phyloP scores from a whole-genome alignment of 1,284 basidiomycete species.

The Fomes fomentarius region DNA sequence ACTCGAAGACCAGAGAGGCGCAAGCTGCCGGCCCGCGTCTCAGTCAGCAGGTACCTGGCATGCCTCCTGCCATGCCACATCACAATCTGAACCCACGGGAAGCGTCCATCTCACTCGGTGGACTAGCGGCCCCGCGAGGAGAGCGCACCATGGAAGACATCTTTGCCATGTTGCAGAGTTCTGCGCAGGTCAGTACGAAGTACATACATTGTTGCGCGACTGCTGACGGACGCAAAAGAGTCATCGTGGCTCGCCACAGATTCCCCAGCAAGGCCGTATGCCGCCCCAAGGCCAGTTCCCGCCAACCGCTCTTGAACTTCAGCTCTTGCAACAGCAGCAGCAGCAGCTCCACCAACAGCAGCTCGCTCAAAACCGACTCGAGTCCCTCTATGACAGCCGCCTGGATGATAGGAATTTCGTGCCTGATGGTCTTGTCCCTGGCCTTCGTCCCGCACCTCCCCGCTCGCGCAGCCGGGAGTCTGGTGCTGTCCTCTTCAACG shows the following conservation, averaged over 20 bases:
- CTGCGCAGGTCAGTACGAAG: slow-evolving; percentile 59
- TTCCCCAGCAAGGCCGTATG: slow-evolving; percentile 30
- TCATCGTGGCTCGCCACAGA: slow-evolving; percentile 35
- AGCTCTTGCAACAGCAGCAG: slow-evolving; percentile 44
- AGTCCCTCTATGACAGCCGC: slow-evolving; percentile 71
- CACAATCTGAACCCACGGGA: slow-evolving; percentile 51
- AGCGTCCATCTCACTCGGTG: slow-evolving; percentile 43
- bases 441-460: slow-evolving; percentile 66
- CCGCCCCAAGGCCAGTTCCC: slow-evolving; percentile 32
- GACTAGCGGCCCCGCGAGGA: slow-evolving; percentile 44
- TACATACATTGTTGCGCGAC: not conserved
- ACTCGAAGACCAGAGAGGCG: slow-evolving; percentile 63
- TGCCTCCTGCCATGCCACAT: slow-evolving; percentile 47
- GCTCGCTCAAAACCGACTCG: slow-evolving; percentile 49
- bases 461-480: slow-evolving; percentile 59
- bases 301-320: slow-evolving; percentile 33
- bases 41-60: slow-evolving; percentile 40
- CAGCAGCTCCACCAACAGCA: slow-evolving; percentile 51
- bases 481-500: slow-evolving; percentile 55
- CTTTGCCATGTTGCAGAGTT: slow-evolving; percentile 72
- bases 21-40: slow-evolving; percentile 39
- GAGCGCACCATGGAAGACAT: slow-evolving; percentile 73
- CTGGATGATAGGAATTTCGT: slow-evolving; percentile 76
- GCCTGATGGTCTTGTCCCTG: slow-evolving; percentile 83
- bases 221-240: slow-evolving; percentile 21